Evolutionary conservation across 768 basidiomycete genomes (phyloP).

Genomic region (Obba rivulosa): DNA sequence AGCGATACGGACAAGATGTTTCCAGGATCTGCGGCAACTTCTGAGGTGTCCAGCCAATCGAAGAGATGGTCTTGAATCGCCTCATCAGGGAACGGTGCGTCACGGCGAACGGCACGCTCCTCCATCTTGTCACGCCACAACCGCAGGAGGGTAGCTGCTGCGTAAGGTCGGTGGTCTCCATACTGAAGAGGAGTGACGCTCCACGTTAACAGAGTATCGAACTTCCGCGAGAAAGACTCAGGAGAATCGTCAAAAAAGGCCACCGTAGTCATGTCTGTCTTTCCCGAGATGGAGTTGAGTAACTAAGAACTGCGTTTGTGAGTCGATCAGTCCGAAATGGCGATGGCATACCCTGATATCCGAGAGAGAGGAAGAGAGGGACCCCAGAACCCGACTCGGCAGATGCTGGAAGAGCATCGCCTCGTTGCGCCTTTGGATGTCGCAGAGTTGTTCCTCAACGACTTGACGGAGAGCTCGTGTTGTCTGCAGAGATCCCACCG

Average conservation of each 20-base stretch:
- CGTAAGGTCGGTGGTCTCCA: conserved; percentile 76
- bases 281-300: conserved; percentile 69
- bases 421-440: conserved; percentile 74
- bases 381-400: conserved; percentile 54
- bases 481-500: conserved; percentile 31
- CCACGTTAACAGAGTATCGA: conserved; percentile 76
- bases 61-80: conserved; percentile 74
- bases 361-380: conserved; percentile 55
- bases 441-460: conserved; percentile 56
- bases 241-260: conserved; percentile 50
- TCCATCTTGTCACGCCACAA: conserved; percentile 57
- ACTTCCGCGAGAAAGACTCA: conserved; percentile 55
- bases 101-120: conserved; percentile 58
- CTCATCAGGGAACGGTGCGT: conserved; percentile 52
- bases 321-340: background rate
- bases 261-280: conserved; percentile 54
- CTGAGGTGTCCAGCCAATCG: conserved; percentile 71
- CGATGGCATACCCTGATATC: conserved; percentile 39
- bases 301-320: conserved; percentile 39
- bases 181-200: conserved; percentile 76
- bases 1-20: conserved; percentile 60
- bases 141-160: conserved; percentile 62
- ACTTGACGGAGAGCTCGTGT: conserved; percentile 37
- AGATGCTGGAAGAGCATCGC: conserved; percentile 70
- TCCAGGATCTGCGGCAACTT: conserved; percentile 48